Evolutionary conservation across 176 grass and related monocot genomes (phyloP).

Genomic region (Pontederia crassipes): DNA sequence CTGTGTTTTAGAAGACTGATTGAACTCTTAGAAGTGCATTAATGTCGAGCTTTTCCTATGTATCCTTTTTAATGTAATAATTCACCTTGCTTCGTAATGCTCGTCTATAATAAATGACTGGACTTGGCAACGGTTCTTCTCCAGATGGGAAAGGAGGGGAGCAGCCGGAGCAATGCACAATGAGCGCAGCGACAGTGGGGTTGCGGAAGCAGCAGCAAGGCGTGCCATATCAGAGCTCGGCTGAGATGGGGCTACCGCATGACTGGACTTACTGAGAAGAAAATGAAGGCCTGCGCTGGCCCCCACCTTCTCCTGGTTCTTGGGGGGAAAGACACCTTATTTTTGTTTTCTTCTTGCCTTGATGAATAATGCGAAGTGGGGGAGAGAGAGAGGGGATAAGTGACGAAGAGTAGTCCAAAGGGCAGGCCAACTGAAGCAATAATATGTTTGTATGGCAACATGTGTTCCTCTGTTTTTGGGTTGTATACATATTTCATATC

Average conservation of each 20-base stretch:
- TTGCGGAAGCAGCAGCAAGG: not conserved
- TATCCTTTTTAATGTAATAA: no score
- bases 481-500: no score
- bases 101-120: not conserved
- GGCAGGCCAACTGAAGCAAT: not conserved
- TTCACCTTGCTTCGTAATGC: no score
- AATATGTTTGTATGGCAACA: no score
- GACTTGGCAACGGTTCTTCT: not conserved
- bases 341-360: not conserved
- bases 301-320: no score
- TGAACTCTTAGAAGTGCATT: no score
- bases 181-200: constrained; percentile 9
- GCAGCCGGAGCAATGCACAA: constrained; percentile 1
- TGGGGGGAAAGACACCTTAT: not conserved
- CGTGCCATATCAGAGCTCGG: not conserved
- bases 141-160: constrained; percentile 10
- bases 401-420: not conserved
- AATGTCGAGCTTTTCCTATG: no score
- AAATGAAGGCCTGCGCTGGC: not conserved
- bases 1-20: no score
- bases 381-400: not conserved
- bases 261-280: constrained; percentile 47
- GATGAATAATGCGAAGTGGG: not conserved
- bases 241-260: constrained; percentile 25
- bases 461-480: no score